phyloP scores from a whole-genome alignment of 176 grass and related monocot genomes.

The Eremochloa ophiuroides region DNA sequence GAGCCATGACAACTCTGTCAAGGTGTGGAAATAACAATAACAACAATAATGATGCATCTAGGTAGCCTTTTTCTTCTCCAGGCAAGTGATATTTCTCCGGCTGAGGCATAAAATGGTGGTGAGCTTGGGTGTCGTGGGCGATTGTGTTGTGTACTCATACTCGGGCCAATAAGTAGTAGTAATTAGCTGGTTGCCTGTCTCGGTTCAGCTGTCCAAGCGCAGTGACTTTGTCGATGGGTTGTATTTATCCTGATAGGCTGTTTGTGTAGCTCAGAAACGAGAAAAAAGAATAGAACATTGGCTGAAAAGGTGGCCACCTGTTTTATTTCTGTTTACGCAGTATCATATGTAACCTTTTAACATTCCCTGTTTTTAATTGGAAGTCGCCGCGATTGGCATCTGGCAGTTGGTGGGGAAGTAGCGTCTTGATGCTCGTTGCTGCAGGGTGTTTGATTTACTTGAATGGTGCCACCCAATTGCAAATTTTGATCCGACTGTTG shows the following conservation, averaged over 20 bases:
- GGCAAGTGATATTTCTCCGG: constrained; percentile 28
- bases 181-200: constrained; percentile 1
- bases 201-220: constrained; percentile 23
- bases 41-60: constrained; percentile 9
- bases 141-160: too few relatives aligned
- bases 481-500: too few relatives aligned
- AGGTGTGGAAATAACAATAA: constrained; percentile 88
- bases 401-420: not conserved
- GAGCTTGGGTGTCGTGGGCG: too few relatives aligned
- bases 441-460: not conserved
- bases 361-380: constrained; percentile 4
- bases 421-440: not conserved
- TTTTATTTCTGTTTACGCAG: constrained; percentile 7
- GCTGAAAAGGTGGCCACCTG: constrained; percentile 25
- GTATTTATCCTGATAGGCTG: constrained; percentile 36
- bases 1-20: constrained; percentile 90
- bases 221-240: too few relatives aligned
- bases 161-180: too few relatives aligned
- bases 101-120: constrained; percentile 31
- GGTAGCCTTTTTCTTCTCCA: not conserved
- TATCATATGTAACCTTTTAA: constrained; percentile 18
- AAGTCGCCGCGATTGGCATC: constrained; percentile 27
- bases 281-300: constrained; percentile 1
- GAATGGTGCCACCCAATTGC: too few relatives aligned
- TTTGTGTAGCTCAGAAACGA: constrained; percentile 15